A percentile compares a stretch with the other conserved stretches of the same genome.
phyloP scores from a whole-genome alignment of 345 rosid species.

The Camelina hispida region DNA sequence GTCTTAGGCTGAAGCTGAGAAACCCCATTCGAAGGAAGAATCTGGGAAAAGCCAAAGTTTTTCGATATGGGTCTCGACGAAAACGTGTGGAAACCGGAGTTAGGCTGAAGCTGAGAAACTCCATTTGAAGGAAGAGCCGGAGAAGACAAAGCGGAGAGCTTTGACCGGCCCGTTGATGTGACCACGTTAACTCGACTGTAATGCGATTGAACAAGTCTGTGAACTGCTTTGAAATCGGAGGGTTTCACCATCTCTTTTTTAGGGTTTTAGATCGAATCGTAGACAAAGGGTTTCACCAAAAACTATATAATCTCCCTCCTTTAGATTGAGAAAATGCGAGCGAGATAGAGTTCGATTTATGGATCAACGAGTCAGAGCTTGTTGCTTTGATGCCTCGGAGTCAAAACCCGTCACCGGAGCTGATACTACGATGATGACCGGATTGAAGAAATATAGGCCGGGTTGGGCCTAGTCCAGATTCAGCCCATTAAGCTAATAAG shows the following conservation, averaged over 20 bases:
- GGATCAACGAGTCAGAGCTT: neutral
- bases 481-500: slow-evolving; percentile 17
- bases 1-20: slow-evolving; percentile 38
- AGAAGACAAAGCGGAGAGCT: slow-evolving; percentile 31
- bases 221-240: slow-evolving; percentile 48
- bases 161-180: slow-evolving; percentile 34
- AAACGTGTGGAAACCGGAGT: slow-evolving; percentile 35
- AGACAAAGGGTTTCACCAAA: neutral
- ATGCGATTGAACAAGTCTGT: slow-evolving; percentile 50
- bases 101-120: slow-evolving; percentile 39
- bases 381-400: neutral
- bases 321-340: neutral
- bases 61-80: slow-evolving; percentile 44
- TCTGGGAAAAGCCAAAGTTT: slow-evolving; percentile 48
- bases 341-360: neutral
- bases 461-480: neutral
- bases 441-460: neutral
- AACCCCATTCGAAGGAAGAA: slow-evolving; percentile 34
- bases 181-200: slow-evolving; percentile 36
- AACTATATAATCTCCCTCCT: neutral
- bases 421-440: neutral
- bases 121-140: slow-evolving; percentile 38
- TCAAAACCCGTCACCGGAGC: slow-evolving; percentile 32
- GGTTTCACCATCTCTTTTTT: slow-evolving; percentile 50
- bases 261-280: neutral